Base-by-base conservation (phyloP, 805 yeast species). In the Candida sphagnicola region DNA sequence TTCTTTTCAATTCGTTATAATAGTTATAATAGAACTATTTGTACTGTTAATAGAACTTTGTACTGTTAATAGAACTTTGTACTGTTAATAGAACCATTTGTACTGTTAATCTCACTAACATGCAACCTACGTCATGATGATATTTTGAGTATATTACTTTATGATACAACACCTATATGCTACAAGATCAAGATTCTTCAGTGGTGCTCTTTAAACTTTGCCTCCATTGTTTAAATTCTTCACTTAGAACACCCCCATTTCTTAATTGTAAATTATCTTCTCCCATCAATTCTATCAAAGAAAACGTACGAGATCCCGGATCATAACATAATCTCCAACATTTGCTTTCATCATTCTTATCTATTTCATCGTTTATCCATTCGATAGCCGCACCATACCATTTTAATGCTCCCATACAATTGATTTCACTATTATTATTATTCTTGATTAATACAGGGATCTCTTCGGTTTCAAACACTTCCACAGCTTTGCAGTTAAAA, bases 331-430 rank as follows among this genome's bases (percentile, higher is more conserved):
- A 61, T 40, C 72, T 65, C 68, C 74, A 78, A 1, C 77, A 74
- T 34, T 65, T 73, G 16, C 62, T 57, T 42, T 79, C 78, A 35
- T 55, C 62, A 31, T 75, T 76, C 19, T 68, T 64, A 10, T 86
- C 82, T 14, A 69, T 45, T 34, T 48, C 53, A 16, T 70, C 71
- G 30, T 67, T 67, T 24, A 91, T 56, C 96, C 96, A 89, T 41
- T 85, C 87, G 38, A 87, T 66, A 14, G 83, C 74, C 0, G 93
- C 89, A 3, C 91, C 91, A 59, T 87, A 85, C 79, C 95, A 93
- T 50, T 82, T 85, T 36, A 91, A 67, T 6, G 91, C 80, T 39
- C 81, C 87, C 59, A 80, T 75, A 47, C 95, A 91, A 51, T 78
- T 79, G 59, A 86, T 78, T 4, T 48, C 53, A 14, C 61, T 55